phyloP scores from a whole-genome alignment of 371 early-diverging fungal genomes.

The Parasitella parasitica region DNA sequence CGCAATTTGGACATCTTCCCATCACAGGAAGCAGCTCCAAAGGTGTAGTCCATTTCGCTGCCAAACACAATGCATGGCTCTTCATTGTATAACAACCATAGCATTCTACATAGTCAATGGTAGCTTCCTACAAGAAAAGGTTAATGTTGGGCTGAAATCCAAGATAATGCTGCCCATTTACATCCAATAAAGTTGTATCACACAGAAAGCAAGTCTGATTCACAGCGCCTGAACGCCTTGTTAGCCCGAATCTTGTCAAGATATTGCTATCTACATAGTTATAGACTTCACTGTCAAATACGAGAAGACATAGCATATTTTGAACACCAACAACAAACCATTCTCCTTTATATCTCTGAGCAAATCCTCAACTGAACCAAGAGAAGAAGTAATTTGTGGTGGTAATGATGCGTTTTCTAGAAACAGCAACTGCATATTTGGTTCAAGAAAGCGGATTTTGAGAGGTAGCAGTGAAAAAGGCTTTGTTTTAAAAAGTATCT shows the following conservation, averaged over 20 bases:
- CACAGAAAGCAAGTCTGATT: slow-evolving; percentile 5
- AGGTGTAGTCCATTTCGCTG: background rate
- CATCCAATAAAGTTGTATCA: background rate
- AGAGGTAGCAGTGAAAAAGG: slow-evolving; percentile 21
- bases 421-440: slow-evolving; percentile 10
- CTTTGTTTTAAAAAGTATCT: slow-evolving; percentile 15
- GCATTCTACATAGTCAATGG: slow-evolving; percentile 9
- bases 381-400: slow-evolving; percentile 11
- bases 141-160: too few species aligned
- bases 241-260: background rate
- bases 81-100: slow-evolving; percentile 1
- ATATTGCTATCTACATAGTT: background rate
- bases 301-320: too few species aligned
- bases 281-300: background rate
- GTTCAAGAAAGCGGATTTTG: slow-evolving; percentile 19
- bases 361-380: slow-evolving; percentile 12
- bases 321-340: slow-evolving; percentile 4
- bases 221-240: background rate
- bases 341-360: background rate
- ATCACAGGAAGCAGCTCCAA: slow-evolving; percentile 9
- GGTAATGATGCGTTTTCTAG: slow-evolving; percentile 6
- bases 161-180: background rate
- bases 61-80: slow-evolving; percentile 10
- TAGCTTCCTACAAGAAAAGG: background rate
- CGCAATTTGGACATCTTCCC: slow-evolving; percentile 17